Percentiles rank a stretch among this genome's conserved stretches.
phyloP scores from a whole-genome alignment of 306 rosid genomes.

The Vigna mungo region DNA sequence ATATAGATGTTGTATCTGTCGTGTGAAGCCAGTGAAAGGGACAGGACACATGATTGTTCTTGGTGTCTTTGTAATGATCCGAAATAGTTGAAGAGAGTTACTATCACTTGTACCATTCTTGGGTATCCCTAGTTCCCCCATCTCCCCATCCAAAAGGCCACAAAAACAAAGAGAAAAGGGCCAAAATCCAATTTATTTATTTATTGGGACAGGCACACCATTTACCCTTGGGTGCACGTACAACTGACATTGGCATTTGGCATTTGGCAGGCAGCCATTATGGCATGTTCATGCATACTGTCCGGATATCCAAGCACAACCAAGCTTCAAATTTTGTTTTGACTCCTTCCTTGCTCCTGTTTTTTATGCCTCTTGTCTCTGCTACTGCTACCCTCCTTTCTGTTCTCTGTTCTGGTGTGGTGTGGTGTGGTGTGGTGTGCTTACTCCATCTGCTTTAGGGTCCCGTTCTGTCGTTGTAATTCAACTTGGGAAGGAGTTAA shows the following conservation, averaged over 20 bases:
- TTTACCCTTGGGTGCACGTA: constrained; percentile 43
- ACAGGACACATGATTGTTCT: constrained; percentile 59
- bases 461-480: constrained; percentile 53
- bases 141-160: background rate
- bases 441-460: constrained; percentile 35
- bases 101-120: constrained; percentile 32
- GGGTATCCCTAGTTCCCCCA: constrained; percentile 19
- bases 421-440: background rate
- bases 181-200: constrained; percentile 19
- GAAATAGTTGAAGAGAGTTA: constrained; percentile 27
- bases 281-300: constrained; percentile 46
- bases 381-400: background rate
- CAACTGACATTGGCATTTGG: constrained; percentile 50
- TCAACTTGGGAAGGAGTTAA: constrained; percentile 56
- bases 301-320: constrained; percentile 44
- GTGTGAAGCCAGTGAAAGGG: constrained; percentile 44
- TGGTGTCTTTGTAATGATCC: constrained; percentile 50
- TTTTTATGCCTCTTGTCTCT: constrained; percentile 36
- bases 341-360: constrained; percentile 24
- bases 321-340: constrained; percentile 47
- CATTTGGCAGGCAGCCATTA: constrained; percentile 44
- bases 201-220: background rate
- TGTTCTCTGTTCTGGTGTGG: constrained; percentile 29
- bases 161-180: constrained; percentile 33
- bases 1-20: constrained; percentile 11